These are phyloP conservation scores for Kalmanozyma brasiliensis DNA, from an alignment of 1,284 basidiomycete genomes.

Conservation along the genomic window DNA sequence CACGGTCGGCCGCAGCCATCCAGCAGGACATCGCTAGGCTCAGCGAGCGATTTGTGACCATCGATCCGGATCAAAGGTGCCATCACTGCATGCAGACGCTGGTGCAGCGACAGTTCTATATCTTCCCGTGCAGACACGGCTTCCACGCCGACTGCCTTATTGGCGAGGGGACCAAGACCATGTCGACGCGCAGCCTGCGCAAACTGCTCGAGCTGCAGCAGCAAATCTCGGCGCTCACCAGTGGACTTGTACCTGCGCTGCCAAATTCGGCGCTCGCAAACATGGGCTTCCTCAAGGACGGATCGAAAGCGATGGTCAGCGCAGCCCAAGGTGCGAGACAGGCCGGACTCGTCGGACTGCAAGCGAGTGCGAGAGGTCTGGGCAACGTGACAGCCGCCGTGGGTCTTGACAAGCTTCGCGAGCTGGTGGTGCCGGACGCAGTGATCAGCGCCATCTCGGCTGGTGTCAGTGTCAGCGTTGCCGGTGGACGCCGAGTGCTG, in stretches of 20 bases:
- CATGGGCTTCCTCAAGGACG: conserved; percentile 42
- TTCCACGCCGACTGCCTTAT: conserved; percentile 70
- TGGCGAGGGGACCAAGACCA: conserved; percentile 59
- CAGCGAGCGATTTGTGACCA: conserved; percentile 89
- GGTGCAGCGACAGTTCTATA: conserved; percentile 91
- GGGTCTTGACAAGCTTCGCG: conserved; percentile 61
- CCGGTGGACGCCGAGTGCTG: conserved; percentile 53
- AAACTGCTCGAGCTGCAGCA: conserved; percentile 62
- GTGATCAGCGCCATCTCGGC: conserved; percentile 63
- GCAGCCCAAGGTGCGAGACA: conserved; percentile 32
- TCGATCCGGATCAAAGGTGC: conserved; percentile 88
- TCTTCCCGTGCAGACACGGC: conserved; percentile 95
- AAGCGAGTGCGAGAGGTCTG: conserved; percentile 35
- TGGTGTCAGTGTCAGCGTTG: conserved; percentile 58
- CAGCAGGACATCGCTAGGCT: conserved; percentile 88
- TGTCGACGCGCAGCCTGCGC: conserved; percentile 58
- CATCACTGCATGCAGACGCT: conserved; percentile 80
- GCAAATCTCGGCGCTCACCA: conserved; percentile 43
- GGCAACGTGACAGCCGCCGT: conserved; percentile 39
- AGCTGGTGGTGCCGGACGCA: conserved; percentile 61
- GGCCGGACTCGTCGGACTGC: conserved; percentile 29
- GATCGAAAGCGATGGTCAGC: conserved; percentile 28
- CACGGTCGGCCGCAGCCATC: conserved; percentile 89
- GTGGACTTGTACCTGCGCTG: conserved; percentile 37
- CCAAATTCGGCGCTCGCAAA: conserved; percentile 34